Evolutionary conservation across 768 basidiomycete genomes (phyloP).

Genomic region (Serpula lacrymans): DNA sequence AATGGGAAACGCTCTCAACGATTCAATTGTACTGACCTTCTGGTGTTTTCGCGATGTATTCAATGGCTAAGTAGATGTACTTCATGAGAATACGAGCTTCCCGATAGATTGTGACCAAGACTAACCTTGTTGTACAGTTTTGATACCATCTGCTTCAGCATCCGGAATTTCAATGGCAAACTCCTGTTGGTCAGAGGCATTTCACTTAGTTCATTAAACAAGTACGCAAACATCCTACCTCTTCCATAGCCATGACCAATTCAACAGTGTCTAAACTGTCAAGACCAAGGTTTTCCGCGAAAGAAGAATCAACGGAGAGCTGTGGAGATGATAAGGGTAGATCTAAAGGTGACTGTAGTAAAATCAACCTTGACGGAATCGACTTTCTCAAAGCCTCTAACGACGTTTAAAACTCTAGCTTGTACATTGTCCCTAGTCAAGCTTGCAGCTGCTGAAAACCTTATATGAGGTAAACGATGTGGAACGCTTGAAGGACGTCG

Average conservation of each 20-base stretch:
- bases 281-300: constrained; percentile 53
- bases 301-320: constrained; percentile 58
- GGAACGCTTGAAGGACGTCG: constrained; percentile 23
- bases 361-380: constrained; percentile 23
- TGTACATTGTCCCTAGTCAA: constrained; percentile 22
- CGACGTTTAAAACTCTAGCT: constrained; percentile 21
- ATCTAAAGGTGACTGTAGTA: constrained; percentile 23
- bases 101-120: constrained; percentile 2
- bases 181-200: constrained; percentile 51
- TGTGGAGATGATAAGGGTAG: constrained; percentile 34
- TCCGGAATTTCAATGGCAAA: constrained; percentile 98
- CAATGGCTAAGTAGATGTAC: constrained; percentile 64
- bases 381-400: constrained; percentile 30
- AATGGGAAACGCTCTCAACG: no score
- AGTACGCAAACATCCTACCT: constrained; percentile 41
- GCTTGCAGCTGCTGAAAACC: constrained; percentile 18
- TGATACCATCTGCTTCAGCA: constrained; percentile 91
- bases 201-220: constrained; percentile 5
- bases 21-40: constrained; percentile 59
- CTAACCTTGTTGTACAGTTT: constrained; percentile 86
- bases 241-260: constrained; percentile 98
- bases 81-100: not conserved
- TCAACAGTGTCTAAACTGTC: constrained; percentile 98
- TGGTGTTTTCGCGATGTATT: constrained; percentile 92
- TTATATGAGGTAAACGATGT: constrained; percentile 8